A percentile compares a stretch with the other conserved stretches of the same genome.
Evolutionary conservation across 2,329 filamentous ascomycete species (phyloP).

Genomic region (Pochonia chlamydosporia): DNA sequence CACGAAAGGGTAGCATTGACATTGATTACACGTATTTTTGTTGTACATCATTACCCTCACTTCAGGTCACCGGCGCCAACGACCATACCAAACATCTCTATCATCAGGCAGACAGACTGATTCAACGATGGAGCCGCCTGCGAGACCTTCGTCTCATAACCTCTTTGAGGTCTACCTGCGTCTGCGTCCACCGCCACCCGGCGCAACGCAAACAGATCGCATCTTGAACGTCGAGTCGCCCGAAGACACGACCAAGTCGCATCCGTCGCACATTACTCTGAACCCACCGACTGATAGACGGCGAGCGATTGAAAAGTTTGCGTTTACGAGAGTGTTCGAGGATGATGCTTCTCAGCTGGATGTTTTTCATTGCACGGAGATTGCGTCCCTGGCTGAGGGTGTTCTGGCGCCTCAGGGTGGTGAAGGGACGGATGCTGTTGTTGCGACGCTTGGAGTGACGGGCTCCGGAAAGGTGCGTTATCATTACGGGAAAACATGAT

Average conservation of each 20-base stretch:
- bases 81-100: too few species aligned
- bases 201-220: constrained; percentile 46
- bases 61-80: too few species aligned
- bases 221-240: constrained; percentile 73
- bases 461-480: constrained; percentile 82
- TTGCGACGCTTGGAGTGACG: constrained; percentile 90
- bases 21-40: background rate
- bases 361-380: constrained; percentile 74
- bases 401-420: constrained; percentile 68
- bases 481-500: background rate
- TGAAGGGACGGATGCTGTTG: constrained; percentile 79
- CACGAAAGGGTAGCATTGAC: background rate
- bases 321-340: constrained; percentile 89
- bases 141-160: constrained; percentile 31
- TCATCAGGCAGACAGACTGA: too few species aligned
- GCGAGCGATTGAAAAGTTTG: constrained; percentile 86
- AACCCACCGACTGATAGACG: constrained; percentile 82
- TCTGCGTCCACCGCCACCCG: constrained; percentile 60
- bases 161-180: constrained; percentile 92
- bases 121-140: constrained; percentile 30
- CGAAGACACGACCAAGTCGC: constrained; percentile 24
- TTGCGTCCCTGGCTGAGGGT: constrained; percentile 71
- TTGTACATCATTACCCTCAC: background rate
- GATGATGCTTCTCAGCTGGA: constrained; percentile 81
- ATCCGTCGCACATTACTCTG: constrained; percentile 65